Percentiles rank a stretch among this genome's conserved stretches.
phyloP scores from a whole-genome alignment of 78 protist genomes.

The Dictyostelium capitatum region DNA sequence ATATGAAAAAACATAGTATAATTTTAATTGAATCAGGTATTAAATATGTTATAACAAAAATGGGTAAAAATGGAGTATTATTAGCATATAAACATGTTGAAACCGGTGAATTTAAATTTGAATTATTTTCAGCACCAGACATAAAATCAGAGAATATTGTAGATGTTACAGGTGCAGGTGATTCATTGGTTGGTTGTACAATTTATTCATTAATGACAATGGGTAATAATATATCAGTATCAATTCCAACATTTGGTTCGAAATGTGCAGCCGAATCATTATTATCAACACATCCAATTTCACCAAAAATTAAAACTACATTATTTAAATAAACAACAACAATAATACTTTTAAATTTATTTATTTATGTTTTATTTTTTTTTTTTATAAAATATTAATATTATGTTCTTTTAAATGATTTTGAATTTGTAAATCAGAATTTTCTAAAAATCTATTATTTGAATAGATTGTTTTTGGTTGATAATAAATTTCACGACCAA shows the following conservation, averaged over 20 bases:
- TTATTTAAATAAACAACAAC: not conserved
- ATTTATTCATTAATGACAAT: not conserved
- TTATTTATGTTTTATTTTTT: not conserved
- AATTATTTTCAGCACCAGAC: conserved; percentile 27
- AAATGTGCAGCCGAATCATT: conserved; percentile 30
- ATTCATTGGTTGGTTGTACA: conserved; percentile 39
- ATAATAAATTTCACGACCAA: conserved; percentile 56
- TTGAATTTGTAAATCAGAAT: conserved; percentile 37
- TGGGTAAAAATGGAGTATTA: conserved; percentile 45
- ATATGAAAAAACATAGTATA: conserved; percentile 17
- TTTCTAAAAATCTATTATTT: conserved; percentile 23
- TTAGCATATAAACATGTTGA: not conserved
- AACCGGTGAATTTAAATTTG: not conserved
- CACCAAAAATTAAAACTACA: conserved; percentile 16
- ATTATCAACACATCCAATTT: conserved; percentile 30
- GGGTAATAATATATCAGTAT: not conserved
- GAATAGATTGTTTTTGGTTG: conserved; percentile 38
- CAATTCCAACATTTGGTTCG: conserved; percentile 5
- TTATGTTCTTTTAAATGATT: conserved; percentile 34
- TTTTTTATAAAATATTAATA: conserved; percentile 43
- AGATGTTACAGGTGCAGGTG: conserved; percentile 79
- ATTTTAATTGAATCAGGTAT: conserved; percentile 44
- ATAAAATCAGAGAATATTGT: not conserved
- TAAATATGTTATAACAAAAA: conserved; percentile 4
- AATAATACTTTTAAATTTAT: not conserved